These are phyloP conservation scores for Avena atlantica DNA, from an alignment of 176 grass and related monocot species.

Conservation along the genomic window DNA sequence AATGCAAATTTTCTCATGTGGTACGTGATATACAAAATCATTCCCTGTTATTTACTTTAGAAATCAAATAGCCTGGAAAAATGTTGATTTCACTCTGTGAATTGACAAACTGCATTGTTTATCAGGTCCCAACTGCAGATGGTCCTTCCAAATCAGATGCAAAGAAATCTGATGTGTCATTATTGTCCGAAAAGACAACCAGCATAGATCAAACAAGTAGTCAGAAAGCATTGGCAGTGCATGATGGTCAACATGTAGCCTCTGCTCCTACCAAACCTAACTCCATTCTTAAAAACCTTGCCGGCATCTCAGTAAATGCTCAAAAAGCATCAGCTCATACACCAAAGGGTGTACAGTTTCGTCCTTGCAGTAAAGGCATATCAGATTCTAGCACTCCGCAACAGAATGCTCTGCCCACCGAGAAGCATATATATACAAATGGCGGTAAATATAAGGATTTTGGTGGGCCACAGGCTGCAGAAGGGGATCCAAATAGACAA, in stretches of 20 bases:
- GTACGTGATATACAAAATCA: slow-evolving; percentile 41
- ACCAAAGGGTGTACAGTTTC: slow-evolving; percentile 86
- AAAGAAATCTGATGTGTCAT: slow-evolving; percentile 48
- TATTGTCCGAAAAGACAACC: slow-evolving; percentile 51
- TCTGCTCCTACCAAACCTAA: slow-evolving; percentile 42
- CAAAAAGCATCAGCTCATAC: slow-evolving; percentile 46
- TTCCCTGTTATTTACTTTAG: slow-evolving; percentile 33
- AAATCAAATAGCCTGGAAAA: slow-evolving; percentile 21
- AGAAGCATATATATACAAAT: slow-evolving; percentile 44
- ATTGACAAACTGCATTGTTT: slow-evolving; percentile 27
- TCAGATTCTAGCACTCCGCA: slow-evolving; percentile 28
- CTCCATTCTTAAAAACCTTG: slow-evolving; percentile 50
- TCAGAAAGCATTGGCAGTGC: slow-evolving; percentile 53
- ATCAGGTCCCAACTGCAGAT: slow-evolving; percentile 63
- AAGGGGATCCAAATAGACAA: slow-evolving; percentile 27
- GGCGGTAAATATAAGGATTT: slow-evolving; percentile 26
- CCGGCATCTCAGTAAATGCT: slow-evolving; percentile 37
- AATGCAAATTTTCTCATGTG: slow-evolving; percentile 96
- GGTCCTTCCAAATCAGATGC: slow-evolving; percentile 40
- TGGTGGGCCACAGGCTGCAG: slow-evolving; percentile 21
- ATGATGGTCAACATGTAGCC: slow-evolving; percentile 28
- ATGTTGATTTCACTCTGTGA: background rate
- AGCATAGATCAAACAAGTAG: slow-evolving; percentile 44
- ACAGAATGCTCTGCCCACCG: slow-evolving; percentile 22
- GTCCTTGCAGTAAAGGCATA: slow-evolving; percentile 51